Conservation (phyloP, 371 early-diverging fungal genomes). For the Apophysomyces variabilis region DNA sequence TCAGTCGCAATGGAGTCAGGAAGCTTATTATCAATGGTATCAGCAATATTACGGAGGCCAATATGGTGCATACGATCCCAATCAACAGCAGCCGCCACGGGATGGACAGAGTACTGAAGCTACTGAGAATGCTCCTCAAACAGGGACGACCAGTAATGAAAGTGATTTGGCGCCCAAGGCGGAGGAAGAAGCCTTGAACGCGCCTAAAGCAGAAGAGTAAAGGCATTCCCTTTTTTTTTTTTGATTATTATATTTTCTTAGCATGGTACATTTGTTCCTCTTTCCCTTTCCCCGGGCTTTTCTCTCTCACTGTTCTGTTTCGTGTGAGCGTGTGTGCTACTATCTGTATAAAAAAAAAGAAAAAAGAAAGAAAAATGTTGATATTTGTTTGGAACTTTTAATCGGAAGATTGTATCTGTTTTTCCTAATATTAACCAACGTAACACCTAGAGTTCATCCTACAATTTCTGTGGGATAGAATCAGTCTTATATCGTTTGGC, state of each 20-base stretch:
- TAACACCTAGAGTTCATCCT: no score
- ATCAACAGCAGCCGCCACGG: constrained; percentile 15
- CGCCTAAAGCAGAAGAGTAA: constrained; percentile 7
- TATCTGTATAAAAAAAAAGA: neutral
- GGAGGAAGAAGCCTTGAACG: neutral
- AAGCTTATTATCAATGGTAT: constrained; percentile 52
- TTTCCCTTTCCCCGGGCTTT: neutral
- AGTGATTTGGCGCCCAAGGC: neutral
- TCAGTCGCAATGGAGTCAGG: constrained; percentile 37
- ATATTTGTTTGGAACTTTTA: no score
- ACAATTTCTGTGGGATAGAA: no score
- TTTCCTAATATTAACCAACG: no score
- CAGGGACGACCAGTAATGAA: neutral
- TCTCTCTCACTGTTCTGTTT: neutral
- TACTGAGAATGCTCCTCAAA: neutral
- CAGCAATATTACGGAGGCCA: constrained; percentile 51
- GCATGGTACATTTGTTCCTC: neutral
- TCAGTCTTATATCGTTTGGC: no score
- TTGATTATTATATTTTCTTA: neutral
- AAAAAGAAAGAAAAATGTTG: neutral
- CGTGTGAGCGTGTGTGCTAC: neutral
- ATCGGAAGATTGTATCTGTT: no score
- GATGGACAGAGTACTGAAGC: neutral
- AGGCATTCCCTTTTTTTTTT: neutral
- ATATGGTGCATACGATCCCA: constrained; percentile 5